phyloP scores from a whole-genome alignment of 768 basidiomycete genomes.

The Neoboletus magnificus region DNA sequence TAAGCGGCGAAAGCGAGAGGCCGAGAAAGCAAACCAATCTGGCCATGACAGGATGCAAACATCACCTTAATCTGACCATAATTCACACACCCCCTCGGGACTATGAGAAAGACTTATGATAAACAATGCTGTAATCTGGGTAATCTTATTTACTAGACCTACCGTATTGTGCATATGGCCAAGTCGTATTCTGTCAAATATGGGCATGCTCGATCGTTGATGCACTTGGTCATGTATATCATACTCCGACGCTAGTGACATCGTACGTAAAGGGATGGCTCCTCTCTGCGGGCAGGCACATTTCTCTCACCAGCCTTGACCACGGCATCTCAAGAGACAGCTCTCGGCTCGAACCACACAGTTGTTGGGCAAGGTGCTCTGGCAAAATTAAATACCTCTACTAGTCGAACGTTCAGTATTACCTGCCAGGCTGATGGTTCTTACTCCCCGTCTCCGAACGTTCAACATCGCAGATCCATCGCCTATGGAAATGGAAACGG shows the following conservation, averaged over 20 bases:
- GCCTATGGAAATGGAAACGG: conserved; percentile 31
- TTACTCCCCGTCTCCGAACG: conserved; percentile 35
- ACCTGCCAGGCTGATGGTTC: conserved; percentile 28
- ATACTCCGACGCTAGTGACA: conserved; percentile 15
- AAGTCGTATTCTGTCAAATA: not conserved
- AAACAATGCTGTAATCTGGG: conserved; percentile 15
- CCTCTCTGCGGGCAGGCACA: conserved; percentile 17
- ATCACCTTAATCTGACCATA: not conserved
- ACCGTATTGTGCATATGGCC: conserved; percentile 3
- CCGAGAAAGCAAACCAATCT: not conserved
- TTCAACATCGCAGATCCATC: conserved; percentile 32
- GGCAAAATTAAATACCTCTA: conserved; percentile 19
- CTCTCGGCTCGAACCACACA: conserved; percentile 14
- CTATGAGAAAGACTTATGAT: not conserved
- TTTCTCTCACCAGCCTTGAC: conserved; percentile 19
- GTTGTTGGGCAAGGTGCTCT: conserved; percentile 12
- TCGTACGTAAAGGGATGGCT: conserved; percentile 26
- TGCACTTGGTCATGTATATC: not conserved
- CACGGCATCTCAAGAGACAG: conserved; percentile 16
- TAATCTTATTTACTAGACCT: conserved; percentile 7
- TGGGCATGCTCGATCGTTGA: not conserved
- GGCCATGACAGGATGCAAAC: conserved; percentile 2
- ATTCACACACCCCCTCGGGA: not conserved
- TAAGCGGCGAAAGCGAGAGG: conserved; percentile 31
- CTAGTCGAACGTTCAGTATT: conserved; percentile 9